Evolutionary conservation across 345 rosid genomes (phyloP), one percentile per base, ranked within the genome.

Genomic region (Streptanthus diversifolius): DNA sequence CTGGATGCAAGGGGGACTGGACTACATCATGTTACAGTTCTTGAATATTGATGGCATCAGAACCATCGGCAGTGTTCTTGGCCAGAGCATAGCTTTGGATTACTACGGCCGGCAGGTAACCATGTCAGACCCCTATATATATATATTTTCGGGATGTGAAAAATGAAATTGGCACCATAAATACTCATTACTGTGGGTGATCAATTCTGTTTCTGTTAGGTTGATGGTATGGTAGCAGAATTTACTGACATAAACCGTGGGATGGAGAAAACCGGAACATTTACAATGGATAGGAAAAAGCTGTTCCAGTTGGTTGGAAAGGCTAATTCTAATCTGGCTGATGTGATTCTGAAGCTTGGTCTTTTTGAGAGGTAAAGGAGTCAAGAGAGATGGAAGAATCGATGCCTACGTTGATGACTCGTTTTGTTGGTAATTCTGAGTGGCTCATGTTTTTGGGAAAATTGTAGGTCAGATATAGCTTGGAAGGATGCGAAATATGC

Each of bases 401-500:
- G 4, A 53, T 57, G n/a, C 33, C 57, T 19, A 25, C 3, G 2
- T 18, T 30, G 53, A 37, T 11, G 15, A 51, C 57, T 32, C 24
- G 11, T 30, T 61, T 43, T 41, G 65, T 53, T 18, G 41, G 55
- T 61, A 43, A 24, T 18, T 35, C 57, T 35, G 41, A 61, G 17
- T 61, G 51, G 39, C 49, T 60, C n/a, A 7, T 14, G 11, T 10
- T 17, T 24, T 57, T n/a, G 61, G 52, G 51, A 18, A 63, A 66
- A 55, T 35, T 70, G 76, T 84, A 93, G 98, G 82, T 95, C 96
- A 11, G 99, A 95, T 75, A 95, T 91, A 59, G 98, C 98, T 13
- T 95, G 99, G 99, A 95, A 95, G 75, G 90, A 95, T 79, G 99
- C 96, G 3, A 95, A 91, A 76, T 95, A 85, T 76, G 90, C 87